Percentiles rank a stretch among this genome's conserved stretches.
Evolutionary conservation across 352 stramenopile genomes (phyloP).

Genomic region (Phytophthora melonis): DNA sequence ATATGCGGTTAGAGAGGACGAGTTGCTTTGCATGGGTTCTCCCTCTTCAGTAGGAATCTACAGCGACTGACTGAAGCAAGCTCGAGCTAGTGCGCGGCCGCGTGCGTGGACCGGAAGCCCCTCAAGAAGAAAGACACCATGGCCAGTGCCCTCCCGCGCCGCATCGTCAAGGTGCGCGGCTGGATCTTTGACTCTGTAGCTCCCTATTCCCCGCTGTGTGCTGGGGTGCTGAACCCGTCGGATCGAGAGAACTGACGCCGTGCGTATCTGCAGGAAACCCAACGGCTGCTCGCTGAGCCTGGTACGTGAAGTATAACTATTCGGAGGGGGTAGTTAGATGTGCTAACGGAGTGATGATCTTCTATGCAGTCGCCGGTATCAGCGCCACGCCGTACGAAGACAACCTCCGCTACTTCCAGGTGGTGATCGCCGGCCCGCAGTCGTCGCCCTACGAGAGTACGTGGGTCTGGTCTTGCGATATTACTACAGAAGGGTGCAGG

Average conservation of each 20-base stretch:
- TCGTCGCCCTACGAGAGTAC: conserved; percentile 96
- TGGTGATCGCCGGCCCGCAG: conserved; percentile 96
- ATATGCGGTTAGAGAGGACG: conserved; percentile 6
- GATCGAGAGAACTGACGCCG: conserved; percentile 1
- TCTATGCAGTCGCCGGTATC: conserved; percentile 92
- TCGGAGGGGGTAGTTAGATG: not conserved
- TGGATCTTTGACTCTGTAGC: too few species aligned
- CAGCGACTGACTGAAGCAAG: conserved; percentile 8
- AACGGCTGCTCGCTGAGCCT: conserved; percentile 95
- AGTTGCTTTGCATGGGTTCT: conserved; percentile 12
- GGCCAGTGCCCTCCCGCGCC: conserved; percentile 70
- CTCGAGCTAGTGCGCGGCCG: not conserved
- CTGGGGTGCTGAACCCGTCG: not conserved
- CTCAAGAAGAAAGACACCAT: conserved; percentile 36
- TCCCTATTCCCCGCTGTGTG: too few species aligned
- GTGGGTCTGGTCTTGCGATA: conserved; percentile 30
- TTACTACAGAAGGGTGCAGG: conserved; percentile 9
- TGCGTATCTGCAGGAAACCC: conserved; percentile 85
- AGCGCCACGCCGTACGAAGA: conserved; percentile 97
- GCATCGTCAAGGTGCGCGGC: conserved; percentile 76
- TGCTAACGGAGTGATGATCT: not conserved
- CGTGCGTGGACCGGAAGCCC: conserved; percentile 1
- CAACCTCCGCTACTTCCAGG: conserved; percentile 98
- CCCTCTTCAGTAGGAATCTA: conserved; percentile 28
- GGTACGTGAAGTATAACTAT: conserved; percentile 45